Evolutionary conservation across 306 rosid genomes (phyloP), one percentile per base, ranked within the genome.

Genomic region (Acacia confusa): DNA sequence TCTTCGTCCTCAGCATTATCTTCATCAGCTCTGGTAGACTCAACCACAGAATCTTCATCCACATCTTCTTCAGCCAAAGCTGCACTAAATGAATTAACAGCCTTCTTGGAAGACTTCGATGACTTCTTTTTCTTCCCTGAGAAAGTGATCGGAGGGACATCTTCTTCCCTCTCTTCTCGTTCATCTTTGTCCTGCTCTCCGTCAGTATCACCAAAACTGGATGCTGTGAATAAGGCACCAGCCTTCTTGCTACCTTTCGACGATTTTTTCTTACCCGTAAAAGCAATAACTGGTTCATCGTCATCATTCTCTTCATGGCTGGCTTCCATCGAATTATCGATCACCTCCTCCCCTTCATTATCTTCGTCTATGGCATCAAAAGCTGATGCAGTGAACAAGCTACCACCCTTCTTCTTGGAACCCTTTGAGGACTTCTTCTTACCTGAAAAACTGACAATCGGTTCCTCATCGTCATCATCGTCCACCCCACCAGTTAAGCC

Each of bases 71-170:
- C 92, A 4, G 81, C 82, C 72, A 88, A 78, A 68, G 78, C 82
- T 3, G 86, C 79, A 71, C 81, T 63, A 74, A 72, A 78, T 9
- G 84, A 77, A 87, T 83, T 83, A 55, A 79, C 87, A 82, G 86
- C 76, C 87, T 89, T 95, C 83, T 92, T 91, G 0, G 84, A 85
- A 60, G 85, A 78, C 85, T 87, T 93, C 1, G 96, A 85, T 28
- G 97, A 92, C 87, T 93, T 94, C 89, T 94, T 95, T 76, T 95
- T 95, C 93, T 93, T 93, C 36, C 98, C 99, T 0, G 92, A 84
- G 85, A 93, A 93, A 19, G 85, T 86, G 79, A 93, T 89, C 0
- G 86, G 79, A 30, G 87, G 80, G 75, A 83, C 73, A 27, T 90
- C 94, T 55, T 77, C 97, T 7, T 84, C 91, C 6, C 76, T 90